A percentile compares a stretch with the other conserved stretches of the same genome.
phyloP scores from a whole-genome alignment of 768 basidiomycete species.

The Phylloporus sp. region DNA sequence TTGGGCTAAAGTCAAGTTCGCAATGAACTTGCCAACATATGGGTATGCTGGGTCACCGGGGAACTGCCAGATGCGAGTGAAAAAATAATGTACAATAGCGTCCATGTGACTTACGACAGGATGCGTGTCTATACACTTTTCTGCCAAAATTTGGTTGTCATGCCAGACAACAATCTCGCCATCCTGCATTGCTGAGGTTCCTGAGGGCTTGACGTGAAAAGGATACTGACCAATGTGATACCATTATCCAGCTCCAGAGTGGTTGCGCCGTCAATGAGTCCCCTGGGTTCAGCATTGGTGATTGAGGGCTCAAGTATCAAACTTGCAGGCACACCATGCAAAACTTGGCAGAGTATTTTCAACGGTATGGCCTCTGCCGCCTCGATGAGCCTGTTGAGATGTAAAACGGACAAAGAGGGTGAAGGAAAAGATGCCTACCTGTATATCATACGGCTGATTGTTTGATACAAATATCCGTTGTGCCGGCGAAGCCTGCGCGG shows the following conservation, averaged over 20 bases:
- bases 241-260: conserved; percentile 80
- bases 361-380: conserved; percentile 69
- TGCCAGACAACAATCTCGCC: conserved; percentile 79
- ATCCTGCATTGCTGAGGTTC: conserved; percentile 44
- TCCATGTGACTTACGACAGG: conserved; percentile 47
- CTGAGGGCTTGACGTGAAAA: background rate
- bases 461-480: conserved; percentile 22
- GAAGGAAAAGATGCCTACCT: conserved; percentile 32
- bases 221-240: conserved; percentile 53
- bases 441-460: conserved; percentile 45
- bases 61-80: conserved; percentile 35
- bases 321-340: conserved; percentile 51
- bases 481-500: conserved; percentile 26
- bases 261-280: conserved; percentile 68
- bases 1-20: conserved; percentile 76
- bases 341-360: conserved; percentile 74
- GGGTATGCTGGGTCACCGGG: conserved; percentile 59
- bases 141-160: conserved; percentile 58
- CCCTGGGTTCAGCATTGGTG: conserved; percentile 41
- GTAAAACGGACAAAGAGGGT: conserved; percentile 4
- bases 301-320: conserved; percentile 8
- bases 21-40: conserved; percentile 73
- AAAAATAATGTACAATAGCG: background rate
- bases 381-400: conserved; percentile 59
- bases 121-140: conserved; percentile 66